These are phyloP conservation scores for Lactarius indigo DNA, from an alignment of 768 basidiomycete genomes.

Conservation along the genomic window DNA sequence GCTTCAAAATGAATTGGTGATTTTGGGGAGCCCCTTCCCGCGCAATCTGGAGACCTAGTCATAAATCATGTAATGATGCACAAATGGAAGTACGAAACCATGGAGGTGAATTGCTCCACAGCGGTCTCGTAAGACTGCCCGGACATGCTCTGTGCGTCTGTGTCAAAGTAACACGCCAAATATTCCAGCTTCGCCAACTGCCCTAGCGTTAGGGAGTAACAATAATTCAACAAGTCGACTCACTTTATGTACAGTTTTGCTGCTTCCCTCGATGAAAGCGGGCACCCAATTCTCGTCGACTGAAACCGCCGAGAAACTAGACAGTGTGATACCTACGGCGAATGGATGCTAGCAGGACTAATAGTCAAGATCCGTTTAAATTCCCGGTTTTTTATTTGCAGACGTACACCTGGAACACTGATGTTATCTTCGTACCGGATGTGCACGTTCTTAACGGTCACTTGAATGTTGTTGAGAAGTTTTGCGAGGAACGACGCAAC, in stretches of 20 bases:
- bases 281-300: conserved; percentile 86
- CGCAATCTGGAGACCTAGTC: conserved; percentile 42
- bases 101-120: conserved; percentile 65
- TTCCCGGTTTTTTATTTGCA: conserved; percentile 2
- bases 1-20: conserved; percentile 94
- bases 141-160: conserved; percentile 78
- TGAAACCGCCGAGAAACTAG: conserved; percentile 83
- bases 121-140: conserved; percentile 63
- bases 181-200: conserved; percentile 85
- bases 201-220: conserved; percentile 7
- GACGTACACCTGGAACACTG: conserved; percentile 85
- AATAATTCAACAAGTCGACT: neutral
- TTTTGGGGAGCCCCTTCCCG: conserved; percentile 43
- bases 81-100: conserved; percentile 42
- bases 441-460: conserved; percentile 94
- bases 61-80: neutral
- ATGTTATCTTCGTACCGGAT: conserved; percentile 93
- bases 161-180: conserved; percentile 92
- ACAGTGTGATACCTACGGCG: conserved; percentile 84
- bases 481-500: conserved; percentile 80
- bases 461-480: conserved; percentile 93
- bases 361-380: neutral
- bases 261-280: conserved; percentile 87
- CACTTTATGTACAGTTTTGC: conserved; percentile 87
- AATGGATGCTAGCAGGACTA: conserved; percentile 76